A percentile compares a stretch with the other conserved stretches of the same genome.
phyloP scores from a whole-genome alignment of 805 yeast species.

The Cyberlindnera euphorbiae region DNA sequence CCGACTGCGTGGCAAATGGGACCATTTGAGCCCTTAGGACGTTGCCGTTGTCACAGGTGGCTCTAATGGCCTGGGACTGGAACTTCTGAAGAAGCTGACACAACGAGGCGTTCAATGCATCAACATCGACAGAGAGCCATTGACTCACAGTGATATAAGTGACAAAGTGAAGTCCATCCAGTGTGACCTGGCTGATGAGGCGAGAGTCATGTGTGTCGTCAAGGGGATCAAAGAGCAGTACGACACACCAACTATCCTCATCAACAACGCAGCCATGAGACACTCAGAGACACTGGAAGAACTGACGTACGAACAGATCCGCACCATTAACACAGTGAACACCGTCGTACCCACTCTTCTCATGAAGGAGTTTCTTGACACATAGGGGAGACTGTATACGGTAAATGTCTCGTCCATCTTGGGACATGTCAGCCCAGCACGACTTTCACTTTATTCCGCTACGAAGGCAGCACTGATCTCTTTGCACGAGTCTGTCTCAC shows the following conservation, averaged over 20 bases:
- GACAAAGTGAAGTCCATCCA: constrained; percentile 38
- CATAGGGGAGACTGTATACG: constrained; percentile 56
- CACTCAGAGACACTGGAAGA: constrained; percentile 46
- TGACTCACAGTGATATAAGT: constrained; percentile 5
- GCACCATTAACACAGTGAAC: constrained; percentile 56
- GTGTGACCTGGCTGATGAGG: constrained; percentile 63
- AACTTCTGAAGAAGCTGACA: constrained; percentile 21
- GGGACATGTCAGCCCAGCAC: constrained; percentile 77
- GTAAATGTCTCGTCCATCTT: constrained; percentile 76
- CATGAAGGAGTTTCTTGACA: constrained; percentile 59
- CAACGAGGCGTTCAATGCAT: constrained; percentile 18
- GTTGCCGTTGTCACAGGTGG: constrained; percentile 35
- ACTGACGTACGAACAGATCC: constrained; percentile 47
- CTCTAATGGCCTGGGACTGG: constrained; percentile 33
- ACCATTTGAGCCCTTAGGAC: constrained; percentile 10
- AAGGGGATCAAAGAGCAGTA: constrained; percentile 36
- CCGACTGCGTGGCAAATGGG: constrained; percentile 22
- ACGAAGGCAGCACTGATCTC: constrained; percentile 82
- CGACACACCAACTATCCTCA: constrained; percentile 57
- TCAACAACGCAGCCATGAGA: constrained; percentile 83
- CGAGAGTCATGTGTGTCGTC: constrained; percentile 37
- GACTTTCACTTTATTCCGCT: constrained; percentile 75
- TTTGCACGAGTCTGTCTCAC: constrained; percentile 74
- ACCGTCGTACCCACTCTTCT: constrained; percentile 61
- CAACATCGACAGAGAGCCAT: constrained; percentile 26